These are phyloP conservation scores for Adansonia rubrostipa DNA, from an alignment of 441 rosid species.

Conservation along the genomic window DNA sequence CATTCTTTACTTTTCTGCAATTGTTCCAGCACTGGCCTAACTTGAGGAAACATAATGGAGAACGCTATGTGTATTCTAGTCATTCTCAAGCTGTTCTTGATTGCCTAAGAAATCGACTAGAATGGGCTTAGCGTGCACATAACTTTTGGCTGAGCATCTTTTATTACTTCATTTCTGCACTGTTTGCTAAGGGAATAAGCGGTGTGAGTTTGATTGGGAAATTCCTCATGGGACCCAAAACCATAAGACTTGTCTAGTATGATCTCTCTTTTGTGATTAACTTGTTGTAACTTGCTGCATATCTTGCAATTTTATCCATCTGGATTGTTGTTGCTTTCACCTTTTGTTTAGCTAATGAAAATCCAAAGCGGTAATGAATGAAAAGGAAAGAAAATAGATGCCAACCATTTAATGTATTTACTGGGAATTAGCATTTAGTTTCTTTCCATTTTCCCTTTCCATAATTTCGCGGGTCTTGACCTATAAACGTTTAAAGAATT, in stretches of 20 bases:
- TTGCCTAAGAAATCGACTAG: conserved; percentile 92
- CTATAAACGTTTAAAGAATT: background rate
- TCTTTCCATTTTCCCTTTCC: background rate
- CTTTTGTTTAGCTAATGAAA: background rate
- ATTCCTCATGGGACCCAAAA: background rate
- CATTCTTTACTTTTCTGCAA: conserved; percentile 29
- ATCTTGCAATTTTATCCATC: background rate
- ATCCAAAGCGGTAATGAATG: background rate
- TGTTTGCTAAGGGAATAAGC: background rate
- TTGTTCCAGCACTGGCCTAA: conserved; percentile 86
- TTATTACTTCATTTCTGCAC: conserved; percentile 1
- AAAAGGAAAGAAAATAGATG: background rate
- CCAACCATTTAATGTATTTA: background rate
- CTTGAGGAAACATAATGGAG: conserved; percentile 98
- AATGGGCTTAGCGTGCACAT: conserved; percentile 71
- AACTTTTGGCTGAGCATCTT: conserved; percentile 14
- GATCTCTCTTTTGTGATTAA: background rate
- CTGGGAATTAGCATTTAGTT: background rate
- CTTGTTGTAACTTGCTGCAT: background rate
- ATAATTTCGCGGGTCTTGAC: background rate
- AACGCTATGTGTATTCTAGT: conserved; percentile 94
- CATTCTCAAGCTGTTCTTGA: conserved; percentile 99
- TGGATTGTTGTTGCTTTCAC: background rate
- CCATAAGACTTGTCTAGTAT: background rate
- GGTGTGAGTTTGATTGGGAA: background rate